A percentile compares a stretch with the other conserved stretches of the same genome.
phyloP scores from a whole-genome alignment of 805 yeast species.

The Cyberlindnera maritima region DNA sequence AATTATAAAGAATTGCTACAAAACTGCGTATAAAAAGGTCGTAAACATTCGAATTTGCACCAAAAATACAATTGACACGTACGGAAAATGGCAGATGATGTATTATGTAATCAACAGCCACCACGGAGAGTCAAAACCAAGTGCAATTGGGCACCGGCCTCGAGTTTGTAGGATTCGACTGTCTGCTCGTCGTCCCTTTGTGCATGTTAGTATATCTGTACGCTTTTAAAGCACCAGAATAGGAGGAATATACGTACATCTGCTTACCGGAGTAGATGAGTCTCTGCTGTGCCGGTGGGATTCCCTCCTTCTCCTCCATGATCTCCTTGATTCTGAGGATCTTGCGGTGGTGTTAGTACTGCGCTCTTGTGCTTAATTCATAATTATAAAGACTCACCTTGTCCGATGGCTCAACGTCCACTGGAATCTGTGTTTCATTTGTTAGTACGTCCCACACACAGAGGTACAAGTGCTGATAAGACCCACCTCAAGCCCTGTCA shows the following conservation, averaged over 20 bases:
- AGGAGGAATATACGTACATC: conserved; percentile 46
- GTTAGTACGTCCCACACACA: conserved; percentile 9
- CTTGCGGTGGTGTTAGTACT: conserved; percentile 31
- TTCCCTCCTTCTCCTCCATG: conserved; percentile 95
- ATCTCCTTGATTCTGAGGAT: conserved; percentile 79
- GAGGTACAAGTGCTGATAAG: too few species aligned
- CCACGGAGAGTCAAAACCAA: conserved; percentile 92
- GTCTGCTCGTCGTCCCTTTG: conserved; percentile 70
- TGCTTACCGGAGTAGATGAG: conserved; percentile 89
- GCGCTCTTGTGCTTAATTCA: conserved; percentile 7
- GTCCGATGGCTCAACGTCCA: conserved; percentile 69
- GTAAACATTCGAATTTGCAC: neutral
- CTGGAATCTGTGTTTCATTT: conserved; percentile 48
- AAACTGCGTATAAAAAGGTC: neutral
- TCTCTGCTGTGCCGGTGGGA: conserved; percentile 94
- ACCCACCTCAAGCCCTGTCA: conserved; percentile 74
- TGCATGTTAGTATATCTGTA: conserved; percentile 7
- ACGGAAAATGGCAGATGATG: neutral
- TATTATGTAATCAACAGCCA: conserved; percentile 38
- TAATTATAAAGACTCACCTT: conserved; percentile 40
- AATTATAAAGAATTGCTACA: too few species aligned
- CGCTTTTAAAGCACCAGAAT: neutral
- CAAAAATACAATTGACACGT: conserved; percentile 2
- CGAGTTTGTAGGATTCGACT: conserved; percentile 68
- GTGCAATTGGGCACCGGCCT: conserved; percentile 84